Evolutionary conservation across 768 basidiomycete genomes (phyloP).

Genomic region (Auricularia cornea): DNA sequence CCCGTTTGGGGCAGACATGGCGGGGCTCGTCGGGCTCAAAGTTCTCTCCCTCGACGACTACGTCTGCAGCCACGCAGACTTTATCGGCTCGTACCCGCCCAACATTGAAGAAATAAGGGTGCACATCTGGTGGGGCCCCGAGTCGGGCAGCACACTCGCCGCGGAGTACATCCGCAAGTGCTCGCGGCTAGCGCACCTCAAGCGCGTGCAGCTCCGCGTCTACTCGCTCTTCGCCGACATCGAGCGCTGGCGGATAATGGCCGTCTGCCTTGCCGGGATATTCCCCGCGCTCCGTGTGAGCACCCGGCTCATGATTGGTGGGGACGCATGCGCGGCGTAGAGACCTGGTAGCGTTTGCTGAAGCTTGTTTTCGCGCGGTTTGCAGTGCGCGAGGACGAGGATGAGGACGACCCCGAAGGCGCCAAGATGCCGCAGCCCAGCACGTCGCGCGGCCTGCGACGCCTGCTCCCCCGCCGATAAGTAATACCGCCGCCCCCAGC

Average conservation of each 20-base stretch:
- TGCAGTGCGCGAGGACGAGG: neutral
- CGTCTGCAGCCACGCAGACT: neutral
- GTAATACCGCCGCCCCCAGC: too few species aligned
- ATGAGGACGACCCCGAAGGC: neutral
- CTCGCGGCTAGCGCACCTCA: neutral
- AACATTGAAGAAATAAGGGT: neutral
- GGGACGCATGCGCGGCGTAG: neutral
- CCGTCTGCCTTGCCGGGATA: neutral
- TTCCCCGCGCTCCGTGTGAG: neutral
- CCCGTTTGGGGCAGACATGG: neutral
- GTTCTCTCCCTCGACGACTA: neutral
- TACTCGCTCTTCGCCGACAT: neutral
- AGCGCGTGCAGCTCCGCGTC: neutral
- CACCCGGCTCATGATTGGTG: neutral
- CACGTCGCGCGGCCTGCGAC: neutral
- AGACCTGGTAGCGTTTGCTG: neutral
- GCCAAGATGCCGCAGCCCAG: neutral
- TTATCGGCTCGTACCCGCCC: neutral
- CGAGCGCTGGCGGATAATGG: constrained; percentile 1
- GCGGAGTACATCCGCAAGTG: neutral
- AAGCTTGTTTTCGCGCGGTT: neutral
- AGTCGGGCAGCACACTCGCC: neutral
- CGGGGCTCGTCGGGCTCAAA: neutral
- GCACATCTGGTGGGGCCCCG: constrained; percentile 1
- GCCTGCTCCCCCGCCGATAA: too few species aligned